These are phyloP conservation scores for Berkeleyomyces rouxiae DNA, from an alignment of 2,329 filamentous ascomycete genomes.

Conservation along the genomic window DNA sequence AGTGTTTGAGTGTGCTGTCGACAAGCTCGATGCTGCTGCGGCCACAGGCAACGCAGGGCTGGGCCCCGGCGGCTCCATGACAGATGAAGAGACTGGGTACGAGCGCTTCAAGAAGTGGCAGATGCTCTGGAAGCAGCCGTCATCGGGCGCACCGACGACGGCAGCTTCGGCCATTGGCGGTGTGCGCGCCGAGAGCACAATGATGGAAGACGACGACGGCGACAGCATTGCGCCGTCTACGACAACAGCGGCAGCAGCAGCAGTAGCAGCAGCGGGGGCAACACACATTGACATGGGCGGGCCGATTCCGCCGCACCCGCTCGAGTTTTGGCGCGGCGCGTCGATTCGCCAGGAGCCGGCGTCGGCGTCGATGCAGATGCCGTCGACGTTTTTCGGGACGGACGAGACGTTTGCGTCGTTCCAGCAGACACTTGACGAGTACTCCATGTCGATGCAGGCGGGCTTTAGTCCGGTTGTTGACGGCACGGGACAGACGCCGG, in stretches of 20 bases:
- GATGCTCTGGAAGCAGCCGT: slow-evolving; percentile 25
- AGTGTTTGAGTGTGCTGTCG: slow-evolving; percentile 32
- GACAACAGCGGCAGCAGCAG: not conserved
- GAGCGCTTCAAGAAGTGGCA: slow-evolving; percentile 36
- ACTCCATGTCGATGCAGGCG: slow-evolving; percentile 16
- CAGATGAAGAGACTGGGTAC: slow-evolving; percentile 25
- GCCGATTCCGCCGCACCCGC: slow-evolving; percentile 7
- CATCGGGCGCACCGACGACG: slow-evolving; percentile 2
- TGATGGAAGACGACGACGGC: slow-evolving; percentile 11
- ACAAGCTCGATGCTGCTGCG: slow-evolving; percentile 28
- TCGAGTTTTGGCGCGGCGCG: slow-evolving; percentile 11
- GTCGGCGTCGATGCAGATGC: slow-evolving; percentile 18
- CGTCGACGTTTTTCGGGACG: slow-evolving; percentile 23
- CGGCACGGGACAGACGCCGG: not conserved
- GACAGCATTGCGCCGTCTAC: slow-evolving; percentile 7
- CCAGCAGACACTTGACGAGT: slow-evolving; percentile 25
- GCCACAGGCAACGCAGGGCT: slow-evolving; percentile 15
- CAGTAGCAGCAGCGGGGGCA: not conserved
- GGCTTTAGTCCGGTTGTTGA: slow-evolving; percentile 4
- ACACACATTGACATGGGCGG: not conserved
- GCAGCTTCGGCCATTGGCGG: not conserved
- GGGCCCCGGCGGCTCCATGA: slow-evolving; percentile 18
- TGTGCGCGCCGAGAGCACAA: slow-evolving; percentile 4
- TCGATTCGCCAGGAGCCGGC: slow-evolving; percentile 15
- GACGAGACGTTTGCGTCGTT: slow-evolving; percentile 24